Conservation (phyloP, 2,329 filamentous ascomycete genomes). For the Neospermospora avenae region DNA sequence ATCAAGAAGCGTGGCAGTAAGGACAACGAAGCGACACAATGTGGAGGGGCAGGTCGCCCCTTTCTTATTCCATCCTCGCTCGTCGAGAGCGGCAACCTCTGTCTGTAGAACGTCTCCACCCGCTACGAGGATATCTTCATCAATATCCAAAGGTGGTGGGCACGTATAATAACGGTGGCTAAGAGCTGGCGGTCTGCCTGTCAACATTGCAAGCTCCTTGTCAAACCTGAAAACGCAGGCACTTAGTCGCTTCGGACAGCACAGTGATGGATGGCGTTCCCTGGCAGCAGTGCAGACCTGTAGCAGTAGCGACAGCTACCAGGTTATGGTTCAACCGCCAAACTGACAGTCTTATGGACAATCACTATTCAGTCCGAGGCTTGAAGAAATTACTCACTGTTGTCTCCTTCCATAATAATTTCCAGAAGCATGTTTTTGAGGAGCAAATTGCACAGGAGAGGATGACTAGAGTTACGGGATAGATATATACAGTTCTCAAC, state of each 20-base stretch:
- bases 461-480: slow-evolving; percentile 11
- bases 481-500: slow-evolving; percentile 20
- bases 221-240: slow-evolving; percentile 28
- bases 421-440: slow-evolving; percentile 21
- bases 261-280: slow-evolving; percentile 10
- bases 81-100: slow-evolving; percentile 34
- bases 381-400: slow-evolving; percentile 9
- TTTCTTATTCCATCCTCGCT: slow-evolving; percentile 40
- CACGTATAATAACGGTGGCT: slow-evolving; percentile 38
- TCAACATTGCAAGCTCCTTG: slow-evolving; percentile 41
- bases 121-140: slow-evolving; percentile 37
- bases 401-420: slow-evolving; percentile 19
- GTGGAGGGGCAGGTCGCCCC: slow-evolving; percentile 35
- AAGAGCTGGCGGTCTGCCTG: slow-evolving; percentile 41
- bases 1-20: slow-evolving; percentile 16
- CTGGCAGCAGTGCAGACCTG: slow-evolving; percentile 21
- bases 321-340: slow-evolving; percentile 24
- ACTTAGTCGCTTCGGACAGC: slow-evolving; percentile 17
- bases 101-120: slow-evolving; percentile 31
- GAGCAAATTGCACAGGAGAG: slow-evolving; percentile 15
- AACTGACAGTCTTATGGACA: slow-evolving; percentile 13
- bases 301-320: slow-evolving; percentile 16
- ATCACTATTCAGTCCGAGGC: neutral
- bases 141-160: slow-evolving; percentile 40
- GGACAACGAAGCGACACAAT: slow-evolving; percentile 12